Evolutionary conservation across 163 green algal genomes (phyloP), one percentile per base, ranked within the genome.

Genomic region (Prototheca cutis): DNA sequence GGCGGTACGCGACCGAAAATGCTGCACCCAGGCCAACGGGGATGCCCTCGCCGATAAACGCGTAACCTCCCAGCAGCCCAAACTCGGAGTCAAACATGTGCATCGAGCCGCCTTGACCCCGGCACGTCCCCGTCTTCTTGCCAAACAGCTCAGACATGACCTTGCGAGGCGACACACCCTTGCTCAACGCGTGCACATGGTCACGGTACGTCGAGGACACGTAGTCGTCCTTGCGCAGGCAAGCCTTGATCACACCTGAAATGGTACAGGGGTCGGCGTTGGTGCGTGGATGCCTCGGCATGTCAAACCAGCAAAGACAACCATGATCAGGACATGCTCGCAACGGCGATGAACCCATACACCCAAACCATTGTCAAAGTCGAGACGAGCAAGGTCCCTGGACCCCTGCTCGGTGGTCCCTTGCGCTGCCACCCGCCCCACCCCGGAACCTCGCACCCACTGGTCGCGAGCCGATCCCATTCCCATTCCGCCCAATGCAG

Each of bases 121-220:
- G 66, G 83, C 88, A 96, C 70, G 87, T 51, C 51, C 91, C 91
- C 0, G 91, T 97, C 68, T 88, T 86, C 83, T 98, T 98, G 73
- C 91, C 92, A 75, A 96, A 98, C 64, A 98, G 85, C 83, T 98
- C 91, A 2, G 91, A 84, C 91, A 98, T 98, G 49, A 98, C 80
- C 57, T 76, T 72, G 53, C 67, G 62, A 1, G 67, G 56, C 19
- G 61, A 49, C 21, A 71, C 56, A 55, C 79, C 78, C 76, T 96
- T 96, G 66, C 72, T 88, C 45, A 98, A 71, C 3, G 91, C 91
- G 72, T 98, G 91, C 59, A 98, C 91, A 77, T 98, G 91, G 72
- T 98, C 91, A 56, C 91, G 84, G 79, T 98, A 98, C 25, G 91
- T 98, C 47, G 86, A 95, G 73, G 80, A 95, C 24, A 97, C 85